These are phyloP conservation scores for Chrysophaeum taylorii DNA, from an alignment of 352 stramenopile species.

Conservation along the genomic window DNA sequence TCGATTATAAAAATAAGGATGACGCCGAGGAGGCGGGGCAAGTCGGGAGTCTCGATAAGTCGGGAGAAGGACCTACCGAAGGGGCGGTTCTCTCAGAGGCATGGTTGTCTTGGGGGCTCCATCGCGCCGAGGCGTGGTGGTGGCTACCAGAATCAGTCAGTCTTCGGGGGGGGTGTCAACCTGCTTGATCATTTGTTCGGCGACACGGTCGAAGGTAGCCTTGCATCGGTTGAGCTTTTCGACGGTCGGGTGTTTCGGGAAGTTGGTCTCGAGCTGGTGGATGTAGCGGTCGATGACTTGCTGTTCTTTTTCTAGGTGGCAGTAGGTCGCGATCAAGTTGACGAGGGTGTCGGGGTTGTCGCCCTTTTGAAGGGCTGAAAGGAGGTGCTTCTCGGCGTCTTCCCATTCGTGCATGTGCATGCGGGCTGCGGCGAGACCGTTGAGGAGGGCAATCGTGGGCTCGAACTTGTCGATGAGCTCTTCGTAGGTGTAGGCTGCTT, in stretches of 20 bases:
- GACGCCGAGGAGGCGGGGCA: too few species aligned
- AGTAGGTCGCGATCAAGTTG: conserved; percentile 77
- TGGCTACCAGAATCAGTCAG: too few species aligned
- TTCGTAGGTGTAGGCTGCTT: conserved; percentile 80
- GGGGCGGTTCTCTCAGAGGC: too few species aligned
- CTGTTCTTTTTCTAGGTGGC: conserved; percentile 71
- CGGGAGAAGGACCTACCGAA: too few species aligned
- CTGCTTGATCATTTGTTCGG: conserved; percentile 21
- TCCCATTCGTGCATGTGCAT: conserved; percentile 78
- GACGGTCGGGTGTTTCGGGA: conserved; percentile 29
- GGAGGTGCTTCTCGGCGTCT: conserved; percentile 70
- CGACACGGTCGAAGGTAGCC: conserved; percentile 24
- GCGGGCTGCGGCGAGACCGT: conserved; percentile 73
- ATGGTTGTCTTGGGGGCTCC: too few species aligned
- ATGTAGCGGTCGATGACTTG: conserved; percentile 23
- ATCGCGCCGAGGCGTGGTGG: too few species aligned
- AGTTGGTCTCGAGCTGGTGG: conserved; percentile 22
- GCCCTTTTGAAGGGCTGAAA: conserved; percentile 64
- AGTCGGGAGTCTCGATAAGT: too few species aligned
- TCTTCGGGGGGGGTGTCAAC: too few species aligned
- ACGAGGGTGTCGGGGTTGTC: conserved; percentile 76
- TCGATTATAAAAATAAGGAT: too few species aligned
- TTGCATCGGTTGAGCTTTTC: conserved; percentile 20
- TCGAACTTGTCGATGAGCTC: conserved; percentile 86
- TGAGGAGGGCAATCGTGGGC: conserved; percentile 74